Conservation (phyloP, 1,139 yeast species). For the Candida dubliniensis region DNA sequence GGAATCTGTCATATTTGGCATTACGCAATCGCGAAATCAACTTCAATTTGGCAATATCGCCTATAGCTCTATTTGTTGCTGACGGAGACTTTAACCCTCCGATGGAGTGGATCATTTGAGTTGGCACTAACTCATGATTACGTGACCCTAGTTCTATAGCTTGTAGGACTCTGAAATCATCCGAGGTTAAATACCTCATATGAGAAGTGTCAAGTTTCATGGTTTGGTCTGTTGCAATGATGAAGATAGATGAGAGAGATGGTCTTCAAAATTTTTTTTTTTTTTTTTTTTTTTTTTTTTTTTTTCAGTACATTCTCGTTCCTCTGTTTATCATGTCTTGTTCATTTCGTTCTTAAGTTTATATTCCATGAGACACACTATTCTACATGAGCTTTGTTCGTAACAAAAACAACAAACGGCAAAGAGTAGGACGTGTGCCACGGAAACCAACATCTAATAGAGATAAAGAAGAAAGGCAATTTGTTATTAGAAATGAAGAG, state of each 20-base stretch:
- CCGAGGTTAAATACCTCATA: conserved; percentile 88
- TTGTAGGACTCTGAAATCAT: conserved; percentile 84
- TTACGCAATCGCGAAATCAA: conserved; percentile 77
- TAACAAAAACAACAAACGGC: too few relatives aligned
- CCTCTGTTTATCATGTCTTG: too few relatives aligned
- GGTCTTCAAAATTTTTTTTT: background rate
- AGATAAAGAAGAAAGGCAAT: background rate
- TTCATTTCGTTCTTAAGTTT: too few relatives aligned
- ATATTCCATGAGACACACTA: too few relatives aligned
- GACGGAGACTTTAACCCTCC: conserved; percentile 78
- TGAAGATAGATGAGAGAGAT: background rate
- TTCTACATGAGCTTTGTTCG: too few relatives aligned
- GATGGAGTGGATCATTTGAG: conserved; percentile 73
- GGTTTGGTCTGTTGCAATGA: background rate
- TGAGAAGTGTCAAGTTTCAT: conserved; percentile 94
- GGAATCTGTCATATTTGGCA: conserved; percentile 89
- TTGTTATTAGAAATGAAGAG: background rate
- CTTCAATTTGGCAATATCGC: conserved; percentile 84
- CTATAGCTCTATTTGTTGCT: conserved; percentile 75
- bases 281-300: background rate
- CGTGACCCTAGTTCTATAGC: conserved; percentile 91
- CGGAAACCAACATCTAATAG: background rate
- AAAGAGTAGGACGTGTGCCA: background rate
- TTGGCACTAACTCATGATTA: conserved; percentile 94
- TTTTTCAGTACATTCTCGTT: background rate